Base-by-base conservation (phyloP, 345 rosid species). In the Dovyalis caffra region DNA sequence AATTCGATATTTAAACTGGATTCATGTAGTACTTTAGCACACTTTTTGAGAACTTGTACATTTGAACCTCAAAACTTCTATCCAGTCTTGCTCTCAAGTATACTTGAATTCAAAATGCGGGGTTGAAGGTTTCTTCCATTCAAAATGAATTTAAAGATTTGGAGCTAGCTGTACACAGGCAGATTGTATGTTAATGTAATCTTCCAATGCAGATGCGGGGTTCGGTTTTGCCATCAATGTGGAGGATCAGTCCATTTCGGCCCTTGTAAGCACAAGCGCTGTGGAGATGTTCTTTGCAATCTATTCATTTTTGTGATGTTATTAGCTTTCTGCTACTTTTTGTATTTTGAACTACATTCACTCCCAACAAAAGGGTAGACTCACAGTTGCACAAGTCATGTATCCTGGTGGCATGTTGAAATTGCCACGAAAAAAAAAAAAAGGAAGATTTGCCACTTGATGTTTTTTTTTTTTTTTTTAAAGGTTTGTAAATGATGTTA, bases 201-300 rank as follows among this genome's bases (percentile, higher is more conserved):
- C 47, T 40, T 40, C 12, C 47, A 40, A 7, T 66, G 80, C 68
- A 77, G 80, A 64, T 77, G 80, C 10, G 80, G 80, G 0, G 72
- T 66, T 57, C 64, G 68, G 10, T 77, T 77, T 40, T 77, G 80
- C 68, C 76, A 77, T 35, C 49, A 66, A 33, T 77, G 80, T 20
- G 80, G 80, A 66, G 80, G 76, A 45, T 31, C 65, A 23, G 29
- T 15, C 14, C 76, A 72, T 61, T 71, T 66, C 49, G 76, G 80
- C 3, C 72, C 76, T 1, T 77, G 80, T 31, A 67, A 10, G 64
- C 73, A 72, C 73, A 72, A 66, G 31, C 34, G 68, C 3, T 78
- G 77, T 73, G 76, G 77, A 60, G 73, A 62, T 18, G 45, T 45
- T 11, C 3, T 58, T n/a, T 45, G 45, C 53, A 3, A 62, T 23